phyloP scores from a whole-genome alignment of 208 protist genomes.

The Acanthamoeba sp. region DNA sequence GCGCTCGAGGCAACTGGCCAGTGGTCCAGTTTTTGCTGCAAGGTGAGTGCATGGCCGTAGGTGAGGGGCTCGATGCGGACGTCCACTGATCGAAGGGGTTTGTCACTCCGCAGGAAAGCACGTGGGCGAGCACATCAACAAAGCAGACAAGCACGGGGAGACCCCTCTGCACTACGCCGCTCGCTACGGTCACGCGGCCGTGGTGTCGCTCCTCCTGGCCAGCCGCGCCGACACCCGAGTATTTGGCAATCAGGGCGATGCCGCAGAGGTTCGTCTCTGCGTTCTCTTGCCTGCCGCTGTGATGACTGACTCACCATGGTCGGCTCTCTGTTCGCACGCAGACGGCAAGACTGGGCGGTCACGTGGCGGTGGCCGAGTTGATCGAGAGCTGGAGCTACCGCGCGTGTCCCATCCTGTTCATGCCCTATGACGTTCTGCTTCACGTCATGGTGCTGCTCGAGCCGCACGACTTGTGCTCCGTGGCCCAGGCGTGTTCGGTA shows the following conservation, averaged over 20 bases:
- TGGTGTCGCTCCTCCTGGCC: slow-evolving; percentile 34
- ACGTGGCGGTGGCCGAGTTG: not conserved
- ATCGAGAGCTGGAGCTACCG: not conserved
- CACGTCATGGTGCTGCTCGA: not conserved
- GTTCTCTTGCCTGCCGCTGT: not conserved
- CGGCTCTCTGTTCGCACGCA: too few species aligned
- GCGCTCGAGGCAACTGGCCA: not conserved
- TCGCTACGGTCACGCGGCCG: not conserved
- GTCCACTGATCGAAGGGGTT: not conserved
- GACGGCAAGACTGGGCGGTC: not conserved
- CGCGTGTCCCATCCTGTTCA: not conserved
- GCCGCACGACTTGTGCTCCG: not conserved
- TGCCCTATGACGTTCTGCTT: not conserved
- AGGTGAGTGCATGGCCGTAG: not conserved
- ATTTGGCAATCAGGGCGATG: not conserved
- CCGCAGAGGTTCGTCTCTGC: not conserved
- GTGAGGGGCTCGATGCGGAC: not conserved
- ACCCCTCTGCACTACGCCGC: slow-evolving; percentile 38
- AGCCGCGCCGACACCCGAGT: not conserved
- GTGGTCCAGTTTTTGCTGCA: not conserved
- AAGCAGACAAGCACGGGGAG: not conserved
- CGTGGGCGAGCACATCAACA: not conserved
- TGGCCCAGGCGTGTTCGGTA: slow-evolving; percentile 7
- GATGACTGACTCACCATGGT: not conserved
- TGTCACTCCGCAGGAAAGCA: not conserved